A percentile compares a stretch with the other conserved stretches of the same genome.
Conservation (phyloP, 345 rosid species). For the Raphanus raphanistrum region DNA sequence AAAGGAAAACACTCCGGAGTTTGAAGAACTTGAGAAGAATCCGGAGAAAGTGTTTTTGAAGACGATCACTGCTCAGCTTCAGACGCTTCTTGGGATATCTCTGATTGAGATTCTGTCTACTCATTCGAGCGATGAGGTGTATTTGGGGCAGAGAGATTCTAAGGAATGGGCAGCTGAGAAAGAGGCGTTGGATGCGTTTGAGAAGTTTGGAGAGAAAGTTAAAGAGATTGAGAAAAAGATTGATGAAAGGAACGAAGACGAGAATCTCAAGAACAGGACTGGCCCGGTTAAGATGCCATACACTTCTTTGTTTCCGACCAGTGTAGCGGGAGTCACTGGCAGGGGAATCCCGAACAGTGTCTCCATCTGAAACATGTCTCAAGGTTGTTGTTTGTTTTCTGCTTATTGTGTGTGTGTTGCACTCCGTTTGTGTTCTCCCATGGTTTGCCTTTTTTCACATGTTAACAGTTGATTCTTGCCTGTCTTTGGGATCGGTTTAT, state of each 20-base stretch:
- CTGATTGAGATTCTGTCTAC: conserved; percentile 59
- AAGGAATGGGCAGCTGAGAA: conserved; percentile 58
- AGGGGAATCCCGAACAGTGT: conserved; percentile 69
- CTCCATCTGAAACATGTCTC: conserved; percentile 42
- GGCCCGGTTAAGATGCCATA: conserved; percentile 62
- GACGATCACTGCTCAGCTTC: conserved; percentile 52
- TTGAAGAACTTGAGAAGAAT: conserved; percentile 47
- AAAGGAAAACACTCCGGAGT: conserved; percentile 50
- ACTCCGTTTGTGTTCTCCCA: conserved; percentile 11
- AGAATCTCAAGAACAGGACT: conserved; percentile 47
- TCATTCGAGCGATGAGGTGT: conserved; percentile 61
- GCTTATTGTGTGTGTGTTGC: background rate
- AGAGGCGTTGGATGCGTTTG: conserved; percentile 44
- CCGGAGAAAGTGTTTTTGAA: conserved; percentile 53
- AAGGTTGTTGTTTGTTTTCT: background rate
- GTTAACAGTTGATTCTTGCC: conserved; percentile 6
- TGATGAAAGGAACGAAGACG: conserved; percentile 39
- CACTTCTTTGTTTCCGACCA: conserved; percentile 49
- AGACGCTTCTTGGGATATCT: conserved; percentile 49
- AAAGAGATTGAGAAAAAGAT: conserved; percentile 50
- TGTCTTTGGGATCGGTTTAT: background rate
- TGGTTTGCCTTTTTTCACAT: conserved; percentile 1
- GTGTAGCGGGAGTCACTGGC: conserved; percentile 54
- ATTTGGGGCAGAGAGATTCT: conserved; percentile 58
- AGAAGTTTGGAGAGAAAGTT: conserved; percentile 50